Evolutionary conservation across 805 yeast genomes (phyloP).

Genomic region (Metschnikowia anglica): DNA sequence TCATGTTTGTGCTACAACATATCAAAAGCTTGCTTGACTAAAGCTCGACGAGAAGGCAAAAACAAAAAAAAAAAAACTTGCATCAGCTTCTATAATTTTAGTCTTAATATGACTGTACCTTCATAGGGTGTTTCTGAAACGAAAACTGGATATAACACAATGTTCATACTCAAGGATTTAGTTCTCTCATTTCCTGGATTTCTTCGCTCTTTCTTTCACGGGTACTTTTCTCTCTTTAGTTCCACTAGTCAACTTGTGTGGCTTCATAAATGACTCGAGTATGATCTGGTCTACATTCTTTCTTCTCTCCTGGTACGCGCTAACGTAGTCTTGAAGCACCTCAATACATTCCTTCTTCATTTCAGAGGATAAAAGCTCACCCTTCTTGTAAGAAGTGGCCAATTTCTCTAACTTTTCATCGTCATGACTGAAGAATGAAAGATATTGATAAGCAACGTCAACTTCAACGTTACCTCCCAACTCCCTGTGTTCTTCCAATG

Average conservation of each 20-base stretch:
- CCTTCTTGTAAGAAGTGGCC: constrained; percentile 66
- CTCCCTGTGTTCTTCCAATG: constrained; percentile 86
- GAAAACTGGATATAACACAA: neutral
- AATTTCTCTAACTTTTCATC: constrained; percentile 70
- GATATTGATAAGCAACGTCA: constrained; percentile 92
- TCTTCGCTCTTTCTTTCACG: constrained; percentile 50
- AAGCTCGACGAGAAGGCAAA: neutral
- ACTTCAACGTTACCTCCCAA: constrained; percentile 93
- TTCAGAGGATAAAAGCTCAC: constrained; percentile 88
- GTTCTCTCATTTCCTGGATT: constrained; percentile 32
- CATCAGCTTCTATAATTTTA: constrained; percentile 3
- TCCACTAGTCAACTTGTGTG: constrained; percentile 79
- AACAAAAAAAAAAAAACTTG: neutral
- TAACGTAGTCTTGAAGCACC: constrained; percentile 74
- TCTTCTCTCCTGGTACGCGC: constrained; percentile 79
- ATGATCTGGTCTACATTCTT: constrained; percentile 58
- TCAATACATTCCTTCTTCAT: constrained; percentile 85
- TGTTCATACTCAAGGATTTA: neutral
- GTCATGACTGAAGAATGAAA: constrained; percentile 86
- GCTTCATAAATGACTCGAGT: constrained; percentile 73
- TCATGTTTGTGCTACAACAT: constrained; percentile 43
- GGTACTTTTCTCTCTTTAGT: constrained; percentile 71
- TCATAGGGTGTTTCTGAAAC: neutral
- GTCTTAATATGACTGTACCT: neutral
- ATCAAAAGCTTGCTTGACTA: constrained; percentile 13